Conservation (phyloP, 108 stramenopile species). For the Nitzschia sp. region DNA sequence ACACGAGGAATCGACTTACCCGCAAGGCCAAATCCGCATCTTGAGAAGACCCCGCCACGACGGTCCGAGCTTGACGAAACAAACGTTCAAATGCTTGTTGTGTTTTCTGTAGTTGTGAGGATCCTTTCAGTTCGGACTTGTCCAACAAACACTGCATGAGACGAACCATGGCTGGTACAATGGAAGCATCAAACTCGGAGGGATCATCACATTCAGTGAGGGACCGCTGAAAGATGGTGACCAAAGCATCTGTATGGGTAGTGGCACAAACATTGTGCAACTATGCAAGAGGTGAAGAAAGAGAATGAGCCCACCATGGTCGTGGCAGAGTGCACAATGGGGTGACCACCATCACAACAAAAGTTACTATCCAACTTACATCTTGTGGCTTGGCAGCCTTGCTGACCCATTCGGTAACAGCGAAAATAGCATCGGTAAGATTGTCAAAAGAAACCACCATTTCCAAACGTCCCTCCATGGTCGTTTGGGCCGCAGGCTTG, state of each 20-base stretch:
- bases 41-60: neutral
- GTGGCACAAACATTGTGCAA: slow-evolving; percentile 34
- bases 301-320: neutral
- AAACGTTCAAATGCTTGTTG: slow-evolving; percentile 9
- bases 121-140: slow-evolving; percentile 17
- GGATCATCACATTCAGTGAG: slow-evolving; percentile 27
- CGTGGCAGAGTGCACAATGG: neutral
- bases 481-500: neutral
- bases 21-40: slow-evolving; percentile 24
- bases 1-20: slow-evolving; percentile 33
- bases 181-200: slow-evolving; percentile 19
- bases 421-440: slow-evolving; percentile 41
- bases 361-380: slow-evolving; percentile 23
- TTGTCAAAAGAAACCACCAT: slow-evolving; percentile 39
- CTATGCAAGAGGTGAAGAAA: slow-evolving; percentile 7
- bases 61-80: slow-evolving; percentile 23
- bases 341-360: neutral
- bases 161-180: slow-evolving; percentile 22
- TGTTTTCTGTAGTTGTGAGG: neutral
- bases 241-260: slow-evolving; percentile 26
- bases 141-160: slow-evolving; percentile 19
- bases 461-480: slow-evolving; percentile 33
- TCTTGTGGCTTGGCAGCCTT: slow-evolving; percentile 45
- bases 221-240: slow-evolving; percentile 25
- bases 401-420: slow-evolving; percentile 42